Conservation (phyloP, 2,329 filamentous ascomycete species). For the Gliomastix tumulicola region DNA sequence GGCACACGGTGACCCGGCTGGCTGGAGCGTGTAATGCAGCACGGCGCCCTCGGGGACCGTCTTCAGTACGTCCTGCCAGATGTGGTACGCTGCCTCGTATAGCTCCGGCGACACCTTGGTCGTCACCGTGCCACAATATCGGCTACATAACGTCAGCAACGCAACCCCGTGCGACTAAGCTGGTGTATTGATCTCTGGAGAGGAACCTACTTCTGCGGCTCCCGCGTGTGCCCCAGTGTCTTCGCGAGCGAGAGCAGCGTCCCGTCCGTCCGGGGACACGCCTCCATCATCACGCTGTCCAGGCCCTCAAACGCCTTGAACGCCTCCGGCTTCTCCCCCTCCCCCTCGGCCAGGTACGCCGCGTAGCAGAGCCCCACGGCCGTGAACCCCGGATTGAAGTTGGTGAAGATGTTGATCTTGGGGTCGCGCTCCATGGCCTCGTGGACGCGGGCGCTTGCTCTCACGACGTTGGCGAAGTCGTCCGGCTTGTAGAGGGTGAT, state of each 20-base stretch:
- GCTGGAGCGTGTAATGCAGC: not conserved
- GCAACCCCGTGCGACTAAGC: too few species aligned
- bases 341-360: not conserved
- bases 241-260: not conserved
- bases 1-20: not conserved
- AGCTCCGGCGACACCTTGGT: not conserved
- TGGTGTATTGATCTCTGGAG: not conserved
- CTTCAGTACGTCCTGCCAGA: not conserved
- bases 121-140: not conserved
- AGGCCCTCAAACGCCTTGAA: not conserved
- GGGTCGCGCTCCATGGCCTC: constrained; percentile 3
- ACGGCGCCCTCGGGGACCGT: not conserved
- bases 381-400: constrained; percentile 1
- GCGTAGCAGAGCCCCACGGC: not conserved
- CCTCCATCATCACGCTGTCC: not conserved
- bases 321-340: not conserved
- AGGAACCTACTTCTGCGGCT: not conserved
- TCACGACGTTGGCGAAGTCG: constrained; percentile 1
- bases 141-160: not conserved
- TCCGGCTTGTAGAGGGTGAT: not conserved
- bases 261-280: not conserved
- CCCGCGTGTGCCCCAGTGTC: not conserved
- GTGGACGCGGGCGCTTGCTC: constrained; percentile 2
- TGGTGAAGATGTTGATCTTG: constrained; percentile 3
- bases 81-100: not conserved